Percentiles rank a stretch among this genome's conserved stretches.
Conservation (phyloP, 345 rosid species). For the Kandelia obovata region DNA sequence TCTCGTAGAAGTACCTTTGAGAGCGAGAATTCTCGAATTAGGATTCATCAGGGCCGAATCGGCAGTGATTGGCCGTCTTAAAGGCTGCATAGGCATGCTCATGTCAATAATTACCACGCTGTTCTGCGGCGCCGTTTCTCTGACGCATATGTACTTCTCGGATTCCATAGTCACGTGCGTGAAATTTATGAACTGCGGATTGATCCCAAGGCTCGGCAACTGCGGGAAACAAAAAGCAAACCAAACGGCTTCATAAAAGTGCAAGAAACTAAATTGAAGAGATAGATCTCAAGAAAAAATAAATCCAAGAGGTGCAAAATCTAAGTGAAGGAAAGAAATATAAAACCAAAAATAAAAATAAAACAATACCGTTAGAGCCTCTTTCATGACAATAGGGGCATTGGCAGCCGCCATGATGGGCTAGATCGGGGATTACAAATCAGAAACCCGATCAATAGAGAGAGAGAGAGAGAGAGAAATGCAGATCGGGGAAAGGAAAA, state of each 20-base stretch:
- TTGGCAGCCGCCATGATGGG: slow-evolving; percentile 22
- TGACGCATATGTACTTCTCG: slow-evolving; percentile 79
- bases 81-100: slow-evolving; percentile 81
- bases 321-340: neutral
- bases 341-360: neutral
- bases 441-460: neutral
- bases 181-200: slow-evolving; percentile 70
- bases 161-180: slow-evolving; percentile 87
- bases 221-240: slow-evolving; percentile 24
- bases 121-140: slow-evolving; percentile 83
- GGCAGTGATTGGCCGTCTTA: slow-evolving; percentile 81
- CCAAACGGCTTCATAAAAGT: neutral
- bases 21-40: slow-evolving; percentile 74
- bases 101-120: slow-evolving; percentile 79
- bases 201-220: slow-evolving; percentile 77
- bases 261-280: neutral
- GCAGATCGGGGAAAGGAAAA: neutral
- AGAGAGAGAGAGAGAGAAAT: neutral
- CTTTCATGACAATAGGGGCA: slow-evolving; percentile 20
- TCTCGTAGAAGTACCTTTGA: slow-evolving; percentile 47
- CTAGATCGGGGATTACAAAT: neutral
- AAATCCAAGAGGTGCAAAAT: too few species aligned
- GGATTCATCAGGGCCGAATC: slow-evolving; percentile 88
- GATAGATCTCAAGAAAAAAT: slow-evolving; percentile 31
- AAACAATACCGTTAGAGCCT: slow-evolving; percentile 10